phyloP scores from a whole-genome alignment of 1,284 basidiomycete genomes.

The Testicularia cyperi region DNA sequence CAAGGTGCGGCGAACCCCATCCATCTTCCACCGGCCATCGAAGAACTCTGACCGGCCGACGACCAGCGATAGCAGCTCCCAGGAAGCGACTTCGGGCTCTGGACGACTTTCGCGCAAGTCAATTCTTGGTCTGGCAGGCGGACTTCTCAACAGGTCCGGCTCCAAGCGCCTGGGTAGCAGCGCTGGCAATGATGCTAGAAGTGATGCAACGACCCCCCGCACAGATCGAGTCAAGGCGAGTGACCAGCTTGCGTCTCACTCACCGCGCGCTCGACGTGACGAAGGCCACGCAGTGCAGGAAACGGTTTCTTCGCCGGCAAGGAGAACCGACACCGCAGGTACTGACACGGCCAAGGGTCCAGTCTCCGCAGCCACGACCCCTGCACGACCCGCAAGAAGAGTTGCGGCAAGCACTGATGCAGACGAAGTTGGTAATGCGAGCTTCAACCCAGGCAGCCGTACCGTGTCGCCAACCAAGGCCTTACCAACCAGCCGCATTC shows the following conservation, averaged over 20 bases:
- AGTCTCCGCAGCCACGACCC: slow-evolving; percentile 2
- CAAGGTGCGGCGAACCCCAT: slow-evolving; percentile 33
- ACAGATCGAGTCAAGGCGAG: not conserved
- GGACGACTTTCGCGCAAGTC: slow-evolving; percentile 51
- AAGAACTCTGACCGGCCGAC: slow-evolving; percentile 24
- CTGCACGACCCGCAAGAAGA: slow-evolving; percentile 10
- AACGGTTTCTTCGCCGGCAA: too few species aligned
- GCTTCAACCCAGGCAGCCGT: slow-evolving; percentile 13
- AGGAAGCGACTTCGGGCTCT: slow-evolving; percentile 6
- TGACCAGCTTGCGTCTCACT: too few species aligned
- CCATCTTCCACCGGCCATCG: slow-evolving; percentile 37
- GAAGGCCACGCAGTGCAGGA: not conserved
- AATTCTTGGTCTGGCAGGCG: slow-evolving; percentile 41
- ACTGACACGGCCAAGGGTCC: too few species aligned
- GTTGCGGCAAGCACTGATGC: slow-evolving; percentile 2
- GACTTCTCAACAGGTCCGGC: slow-evolving; percentile 25
- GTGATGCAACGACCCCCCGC: not conserved
- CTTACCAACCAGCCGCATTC: slow-evolving; percentile 41
- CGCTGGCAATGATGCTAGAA: slow-evolving; percentile 2
- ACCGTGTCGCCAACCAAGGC: slow-evolving; percentile 23
- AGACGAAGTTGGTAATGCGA: slow-evolving; percentile 6
- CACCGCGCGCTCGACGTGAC: too few species aligned
- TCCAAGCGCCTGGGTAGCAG: slow-evolving; percentile 15
- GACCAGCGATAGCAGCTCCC: slow-evolving; percentile 6
- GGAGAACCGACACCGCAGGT: too few species aligned